Evolutionary conservation across 495 filamentous ascomycete genomes (phyloP), one percentile per base, ranked within the genome.

Genomic region (Xylaria scruposa): DNA sequence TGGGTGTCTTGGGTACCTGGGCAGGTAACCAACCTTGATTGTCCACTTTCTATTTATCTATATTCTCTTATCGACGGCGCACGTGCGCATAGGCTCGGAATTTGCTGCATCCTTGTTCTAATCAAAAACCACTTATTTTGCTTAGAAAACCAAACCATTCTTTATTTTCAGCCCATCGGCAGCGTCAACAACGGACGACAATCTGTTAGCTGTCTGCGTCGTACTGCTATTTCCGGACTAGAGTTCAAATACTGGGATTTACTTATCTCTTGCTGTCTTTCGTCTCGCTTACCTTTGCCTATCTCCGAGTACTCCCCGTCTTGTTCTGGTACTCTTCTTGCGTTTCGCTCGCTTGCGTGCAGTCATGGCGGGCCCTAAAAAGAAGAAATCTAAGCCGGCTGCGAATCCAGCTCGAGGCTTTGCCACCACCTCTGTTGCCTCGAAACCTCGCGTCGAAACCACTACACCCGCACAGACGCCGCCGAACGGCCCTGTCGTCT

Each of bases 381-480:
- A 79, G 67, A 98, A 93, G 81, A 92, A 96, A 81, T 95, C 93
- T 81, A 97, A 97, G 84, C 83, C 92, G 58, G 87, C 85, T 19
- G 85, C 89, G 21, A 98, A 97, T 80, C 93, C 95, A 36, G 92
- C 93, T 53, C 88, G 96, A 76, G 95, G 94, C 10, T 94, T 98
- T 83, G 94, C 95, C 71, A 99, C 96, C 2, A 94, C 93, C 17
- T 98, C 95, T 15, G 86, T 93, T 62, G 92, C 94, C 49, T 95
- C 92, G 9, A 97, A 97, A 81, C 77, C 85, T 4, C 85, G 87
- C 73, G 76, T 75, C 61, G 83, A 87, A 71, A 71, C 78, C 63
- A 60, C 79, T 68, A 78, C 64, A 0, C 64, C 68, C 1, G 40
- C 72, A 24, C 44, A 70, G 42, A 67, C 73, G n/a, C 58, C 38